Evolutionary conservation across 345 rosid species (phyloP), one percentile per base, ranked within the genome.

Genomic region (Rhodamnia rubescens): DNA sequence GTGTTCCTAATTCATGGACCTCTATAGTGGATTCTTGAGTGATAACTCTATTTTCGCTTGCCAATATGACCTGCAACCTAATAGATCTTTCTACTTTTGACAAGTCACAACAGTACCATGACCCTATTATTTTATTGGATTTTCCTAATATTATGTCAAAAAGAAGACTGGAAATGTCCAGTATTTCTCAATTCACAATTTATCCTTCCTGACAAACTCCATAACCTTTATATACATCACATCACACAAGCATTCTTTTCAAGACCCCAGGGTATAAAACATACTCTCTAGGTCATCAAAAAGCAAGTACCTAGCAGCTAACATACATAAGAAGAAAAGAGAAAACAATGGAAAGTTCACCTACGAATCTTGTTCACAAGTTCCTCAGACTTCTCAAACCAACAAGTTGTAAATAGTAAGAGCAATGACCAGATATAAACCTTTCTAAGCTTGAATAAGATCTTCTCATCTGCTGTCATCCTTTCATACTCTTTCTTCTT

Each of bases 401-500:
- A 69, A 32, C 47, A 5, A 69, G 26, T 69, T 12, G 47, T 36
- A 69, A 42, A 32, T 69, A 36, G 80, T 83, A 36, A 50, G 52
- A 50, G 52, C 52, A 50, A 50, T 10, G 52, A 50, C 14, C 52
- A 50, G 52, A 50, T 11, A 50, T 50, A 50, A 54, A 93, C 98
- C 98, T 93, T 96, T 81, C 87, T 92, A 87, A 97, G 89, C 88
- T 97, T 97, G 92, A 88, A 93, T 53, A 96, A 86, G 85, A 95
- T 80, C 85, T 93, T 96, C 88, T 97, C 98, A 89, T 96, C 99
- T 6, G 90, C 83, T 29, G 98, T 97, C 99, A 97, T 95, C 89
- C 98, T 93, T 88, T 92, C 94, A 53, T 88, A 91, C 58, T 94
- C 98, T 91, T 93, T 97, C 94, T 94, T 96, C 90, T 96, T 98